Evolutionary conservation across 1,284 basidiomycete genomes (phyloP).

Genomic region (Heterobasidion irregulare): DNA sequence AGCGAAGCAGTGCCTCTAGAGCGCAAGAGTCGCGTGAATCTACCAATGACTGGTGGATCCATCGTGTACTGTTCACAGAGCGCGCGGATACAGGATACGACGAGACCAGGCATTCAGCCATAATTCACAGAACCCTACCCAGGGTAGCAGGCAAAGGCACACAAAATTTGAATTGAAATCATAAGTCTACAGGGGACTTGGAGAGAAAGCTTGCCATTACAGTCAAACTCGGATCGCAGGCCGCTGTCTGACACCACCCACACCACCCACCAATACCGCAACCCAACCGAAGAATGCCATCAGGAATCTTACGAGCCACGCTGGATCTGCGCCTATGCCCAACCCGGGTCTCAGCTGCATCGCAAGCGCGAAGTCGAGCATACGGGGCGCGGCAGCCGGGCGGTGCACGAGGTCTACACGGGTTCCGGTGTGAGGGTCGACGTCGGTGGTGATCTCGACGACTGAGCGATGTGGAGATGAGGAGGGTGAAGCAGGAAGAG

Average conservation of each 20-base stretch:
- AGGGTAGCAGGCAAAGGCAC: no score
- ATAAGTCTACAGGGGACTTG: no score
- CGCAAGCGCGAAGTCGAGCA: constrained; percentile 61
- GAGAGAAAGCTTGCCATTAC: no score
- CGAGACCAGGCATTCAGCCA: no score
- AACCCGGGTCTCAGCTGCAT: constrained; percentile 67
- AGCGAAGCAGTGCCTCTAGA: no score
- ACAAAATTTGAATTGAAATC: no score
- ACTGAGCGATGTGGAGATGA: constrained; percentile 16
- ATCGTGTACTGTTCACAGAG: no score
- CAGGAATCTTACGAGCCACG: constrained; percentile 70
- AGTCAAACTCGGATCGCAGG: no score
- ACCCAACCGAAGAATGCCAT: constrained; percentile 78
- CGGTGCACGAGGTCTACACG: not conserved
- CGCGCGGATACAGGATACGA: no score
- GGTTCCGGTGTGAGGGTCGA: not conserved
- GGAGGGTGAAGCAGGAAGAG: constrained; percentile 21
- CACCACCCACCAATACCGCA: constrained; percentile 33
- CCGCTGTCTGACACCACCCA: not conserved
- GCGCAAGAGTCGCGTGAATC: no score
- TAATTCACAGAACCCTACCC: no score
- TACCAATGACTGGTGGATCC: no score
- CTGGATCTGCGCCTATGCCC: constrained; percentile 59
- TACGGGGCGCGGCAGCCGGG: constrained; percentile 24
- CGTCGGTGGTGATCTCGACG: not conserved